Evolutionary conservation across 176 grass and related monocot genomes (phyloP).

Genomic region (Oryza coarctata): DNA sequence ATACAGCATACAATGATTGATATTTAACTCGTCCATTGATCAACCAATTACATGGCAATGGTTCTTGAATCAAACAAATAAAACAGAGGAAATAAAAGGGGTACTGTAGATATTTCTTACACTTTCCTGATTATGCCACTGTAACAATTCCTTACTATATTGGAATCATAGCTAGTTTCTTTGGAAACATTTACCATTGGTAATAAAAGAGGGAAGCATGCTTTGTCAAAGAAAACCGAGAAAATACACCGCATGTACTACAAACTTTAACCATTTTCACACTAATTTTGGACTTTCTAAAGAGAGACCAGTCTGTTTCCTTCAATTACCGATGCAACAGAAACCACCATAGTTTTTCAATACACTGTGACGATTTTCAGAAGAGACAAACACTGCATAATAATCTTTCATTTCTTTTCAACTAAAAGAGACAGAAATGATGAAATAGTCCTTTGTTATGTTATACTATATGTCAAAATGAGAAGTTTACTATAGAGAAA

Average conservation of each 20-base stretch:
- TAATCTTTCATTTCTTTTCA: background rate
- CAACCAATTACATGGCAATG: background rate
- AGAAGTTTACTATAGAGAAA: background rate
- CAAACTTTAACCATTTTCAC: background rate
- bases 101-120: background rate
- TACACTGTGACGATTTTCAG: background rate
- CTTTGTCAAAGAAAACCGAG: background rate
- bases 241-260: background rate
- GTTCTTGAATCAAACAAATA: background rate
- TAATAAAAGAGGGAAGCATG: background rate
- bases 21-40: background rate
- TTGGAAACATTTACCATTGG: background rate
- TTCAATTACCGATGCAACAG: background rate
- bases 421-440: background rate
- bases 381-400: background rate
- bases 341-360: background rate
- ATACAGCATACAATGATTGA: background rate
- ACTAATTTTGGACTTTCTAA: background rate
- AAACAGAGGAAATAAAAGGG: background rate
- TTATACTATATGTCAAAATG: background rate
- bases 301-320: background rate
- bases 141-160: background rate
- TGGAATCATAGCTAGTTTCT: background rate
- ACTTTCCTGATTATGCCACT: background rate
- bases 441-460: background rate